Base-by-base conservation (phyloP, 805 yeast species). In the Sugiyamaella boreocaroliniensis region DNA sequence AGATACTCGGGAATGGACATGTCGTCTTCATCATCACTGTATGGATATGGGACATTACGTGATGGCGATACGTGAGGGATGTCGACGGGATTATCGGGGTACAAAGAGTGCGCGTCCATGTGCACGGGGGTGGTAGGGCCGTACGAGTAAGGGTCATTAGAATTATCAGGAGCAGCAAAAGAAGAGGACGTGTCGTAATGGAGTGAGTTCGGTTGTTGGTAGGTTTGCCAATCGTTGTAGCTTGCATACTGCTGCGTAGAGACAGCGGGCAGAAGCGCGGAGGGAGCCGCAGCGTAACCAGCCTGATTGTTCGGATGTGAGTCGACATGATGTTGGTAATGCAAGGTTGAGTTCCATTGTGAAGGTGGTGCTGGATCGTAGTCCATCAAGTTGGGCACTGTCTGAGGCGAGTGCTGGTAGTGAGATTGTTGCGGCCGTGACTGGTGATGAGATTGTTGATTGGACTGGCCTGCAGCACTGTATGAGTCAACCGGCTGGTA, bases 11-110 rank as follows among this genome's bases (percentile, higher is more conserved):
- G 48, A 18, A n/a, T 14, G n/a, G 29, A 34, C 26, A 29, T 37
- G 11, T 20, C 22, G 48, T 45, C 48, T 9, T 37, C 32, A 32
- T 43, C 46, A 20, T 45, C 48, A 22, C 48, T 45, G 16, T 29
- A 26, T 16, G 48, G 48, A 45, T 45, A 45, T 11, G 41, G 48
- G 12, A 37, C 40, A 15, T 32, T 34, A 4, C 34, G 18, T n/a
- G 32, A 15, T 5, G 46, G 46, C 14, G 46, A 43, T n/a, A 43
- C 19, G 1, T 32, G 40, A 32, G 48, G 48, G 16, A 45, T 18
- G 20, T 16, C 20, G 2, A 45, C 48, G 8, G 48, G 48, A 10
- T 19, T 29, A 9, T 45, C 48, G n/a, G 20, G 26, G 11, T 42
- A 20, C 14, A 18, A 42, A 11, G 43, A 40, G 4, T 15, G 11